phyloP scores from a whole-genome alignment of 352 stramenopile genomes.

The Globisporangium ultimum region DNA sequence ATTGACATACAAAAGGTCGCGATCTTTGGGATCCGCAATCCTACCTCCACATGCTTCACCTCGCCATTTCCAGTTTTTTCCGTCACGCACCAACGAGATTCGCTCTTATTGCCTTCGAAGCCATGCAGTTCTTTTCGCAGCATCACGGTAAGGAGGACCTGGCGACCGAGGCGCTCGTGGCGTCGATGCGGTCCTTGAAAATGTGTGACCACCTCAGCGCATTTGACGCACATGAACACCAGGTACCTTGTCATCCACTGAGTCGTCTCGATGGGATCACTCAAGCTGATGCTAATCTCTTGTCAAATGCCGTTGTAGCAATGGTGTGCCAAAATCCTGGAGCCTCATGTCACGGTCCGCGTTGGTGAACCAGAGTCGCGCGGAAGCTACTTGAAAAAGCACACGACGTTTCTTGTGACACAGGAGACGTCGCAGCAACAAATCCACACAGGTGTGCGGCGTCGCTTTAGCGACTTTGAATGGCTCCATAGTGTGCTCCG shows the following conservation, averaged over 20 bases:
- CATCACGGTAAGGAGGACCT: conserved; percentile 25
- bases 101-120: background rate
- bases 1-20: conserved; percentile 2
- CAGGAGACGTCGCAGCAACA: conserved; percentile 21
- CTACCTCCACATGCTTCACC: background rate
- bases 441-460: conserved; percentile 23
- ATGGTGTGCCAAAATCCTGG: conserved; percentile 10
- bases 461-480: conserved; percentile 72
- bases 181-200: conserved; percentile 31
- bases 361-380: conserved; percentile 55
- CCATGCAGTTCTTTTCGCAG: conserved; percentile 40
- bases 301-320: background rate
- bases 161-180: conserved; percentile 20
- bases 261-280: background rate
- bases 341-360: conserved; percentile 6
- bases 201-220: conserved; percentile 18
- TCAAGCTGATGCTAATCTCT: no score
- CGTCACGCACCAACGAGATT: no score
- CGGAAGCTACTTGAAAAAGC: conserved; percentile 65
- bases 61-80: no score
- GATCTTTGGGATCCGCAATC: conserved; percentile 8
- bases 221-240: conserved; percentile 27
- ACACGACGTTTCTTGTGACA: conserved; percentile 65
- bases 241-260: conserved; percentile 14
- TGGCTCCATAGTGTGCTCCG: conserved; percentile 65